These are phyloP conservation scores for Boletellus sp. DNA, from an alignment of 768 basidiomycete genomes.

Conservation along the genomic window DNA sequence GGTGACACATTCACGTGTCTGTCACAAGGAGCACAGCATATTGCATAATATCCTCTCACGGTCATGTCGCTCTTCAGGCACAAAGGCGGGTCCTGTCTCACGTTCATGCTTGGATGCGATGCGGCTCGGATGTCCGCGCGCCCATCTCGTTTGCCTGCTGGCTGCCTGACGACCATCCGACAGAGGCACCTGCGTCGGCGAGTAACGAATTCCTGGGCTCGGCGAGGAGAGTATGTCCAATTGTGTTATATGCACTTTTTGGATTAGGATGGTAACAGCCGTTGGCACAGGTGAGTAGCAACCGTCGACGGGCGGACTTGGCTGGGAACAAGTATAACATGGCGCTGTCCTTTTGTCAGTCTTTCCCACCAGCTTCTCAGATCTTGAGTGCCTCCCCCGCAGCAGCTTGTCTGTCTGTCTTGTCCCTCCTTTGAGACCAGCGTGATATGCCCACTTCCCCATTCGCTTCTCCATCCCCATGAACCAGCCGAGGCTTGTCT, in stretches of 20 bases:
- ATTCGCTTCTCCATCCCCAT: conserved; percentile 12
- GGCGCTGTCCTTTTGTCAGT: conserved; percentile 9
- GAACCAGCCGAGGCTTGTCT: conserved; percentile 50
- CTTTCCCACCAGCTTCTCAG: conserved; percentile 25
- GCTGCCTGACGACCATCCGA: background rate
- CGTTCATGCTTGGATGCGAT: background rate
- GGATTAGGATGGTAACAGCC: conserved; percentile 18
- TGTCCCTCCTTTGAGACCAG: conserved; percentile 23
- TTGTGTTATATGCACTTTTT: background rate
- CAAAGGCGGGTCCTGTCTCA: background rate
- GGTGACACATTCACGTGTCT: no score
- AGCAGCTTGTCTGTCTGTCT: conserved; percentile 47
- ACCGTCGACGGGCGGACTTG: conserved; percentile 13
- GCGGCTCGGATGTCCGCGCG: background rate
- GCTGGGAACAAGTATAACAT: background rate
- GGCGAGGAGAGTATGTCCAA: background rate
- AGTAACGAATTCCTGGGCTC: background rate
- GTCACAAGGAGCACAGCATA: no score
- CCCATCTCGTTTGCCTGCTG: background rate
- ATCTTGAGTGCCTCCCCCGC: conserved; percentile 8
- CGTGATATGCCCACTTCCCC: conserved; percentile 36
- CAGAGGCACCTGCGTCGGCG: background rate
- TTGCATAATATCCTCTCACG: no score
- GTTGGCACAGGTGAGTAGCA: conserved; percentile 8
- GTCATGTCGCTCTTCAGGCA: no score